phyloP scores from a whole-genome alignment of 257 asterid species.

The Scutellaria barbata region DNA sequence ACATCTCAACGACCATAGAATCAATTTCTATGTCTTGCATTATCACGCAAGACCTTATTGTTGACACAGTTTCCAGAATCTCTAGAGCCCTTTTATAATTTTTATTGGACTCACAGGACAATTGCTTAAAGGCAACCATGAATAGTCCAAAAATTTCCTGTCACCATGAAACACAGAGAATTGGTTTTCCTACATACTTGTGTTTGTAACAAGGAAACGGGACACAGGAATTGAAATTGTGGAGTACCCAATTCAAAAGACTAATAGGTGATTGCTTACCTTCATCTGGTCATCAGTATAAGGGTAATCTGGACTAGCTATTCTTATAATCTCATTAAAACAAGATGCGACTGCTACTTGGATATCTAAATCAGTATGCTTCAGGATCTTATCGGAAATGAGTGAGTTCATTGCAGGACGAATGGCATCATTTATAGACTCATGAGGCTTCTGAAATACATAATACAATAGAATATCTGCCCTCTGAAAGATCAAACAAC shows the following conservation, averaged over 20 bases:
- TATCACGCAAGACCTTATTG: slow-evolving; percentile 32
- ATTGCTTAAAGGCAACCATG: slow-evolving; percentile 40
- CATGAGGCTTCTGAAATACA: slow-evolving; percentile 37
- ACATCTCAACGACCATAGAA: slow-evolving; percentile 40
- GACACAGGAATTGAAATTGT: not conserved
- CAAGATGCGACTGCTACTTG: slow-evolving; percentile 41
- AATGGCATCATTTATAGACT: slow-evolving; percentile 33
- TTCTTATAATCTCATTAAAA: slow-evolving; percentile 44
- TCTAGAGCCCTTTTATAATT: slow-evolving; percentile 29
- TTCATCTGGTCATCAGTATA: slow-evolving; percentile 40
- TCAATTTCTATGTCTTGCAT: slow-evolving; percentile 43
- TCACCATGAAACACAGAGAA: slow-evolving; percentile 16
- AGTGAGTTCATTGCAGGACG: slow-evolving; percentile 40
- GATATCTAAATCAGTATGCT: slow-evolving; percentile 35
- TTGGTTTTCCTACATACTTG: slow-evolving; percentile 3
- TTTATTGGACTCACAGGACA: slow-evolving; percentile 30
- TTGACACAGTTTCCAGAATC: slow-evolving; percentile 45
- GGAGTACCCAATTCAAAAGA: not conserved
- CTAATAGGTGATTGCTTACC: slow-evolving; percentile 18
- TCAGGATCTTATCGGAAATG: slow-evolving; percentile 31
- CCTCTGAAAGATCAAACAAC: slow-evolving; percentile 31
- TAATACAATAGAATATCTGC: slow-evolving; percentile 32
- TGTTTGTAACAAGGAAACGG: not conserved
- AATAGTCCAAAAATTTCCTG: slow-evolving; percentile 43
- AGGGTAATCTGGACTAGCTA: slow-evolving; percentile 40